phyloP scores from a whole-genome alignment of 805 yeast species.

The Teunomyces pallodes region DNA sequence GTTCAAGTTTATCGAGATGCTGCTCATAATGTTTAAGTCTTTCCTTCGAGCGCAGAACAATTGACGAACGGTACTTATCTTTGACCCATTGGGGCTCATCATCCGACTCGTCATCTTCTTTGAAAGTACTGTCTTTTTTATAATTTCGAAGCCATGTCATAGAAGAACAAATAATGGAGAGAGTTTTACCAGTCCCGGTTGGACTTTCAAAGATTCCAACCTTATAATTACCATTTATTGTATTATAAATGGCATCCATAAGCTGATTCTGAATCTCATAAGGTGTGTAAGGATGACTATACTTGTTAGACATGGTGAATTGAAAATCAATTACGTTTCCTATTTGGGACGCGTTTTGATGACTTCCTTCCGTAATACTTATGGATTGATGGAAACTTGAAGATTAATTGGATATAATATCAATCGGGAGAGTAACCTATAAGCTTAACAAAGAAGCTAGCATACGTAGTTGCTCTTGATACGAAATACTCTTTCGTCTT shows the following conservation, averaged over 20 bases:
- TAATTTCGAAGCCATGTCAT: conserved; percentile 75
- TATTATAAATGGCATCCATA: conserved; percentile 71
- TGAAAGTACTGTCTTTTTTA: conserved; percentile 24
- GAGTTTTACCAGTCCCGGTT: conserved; percentile 92
- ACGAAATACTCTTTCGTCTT: not conserved
- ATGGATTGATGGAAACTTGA: too few relatives aligned
- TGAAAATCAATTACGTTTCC: not conserved
- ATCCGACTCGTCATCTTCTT: conserved; percentile 29
- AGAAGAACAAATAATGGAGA: conserved; percentile 80
- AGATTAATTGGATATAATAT: too few relatives aligned
- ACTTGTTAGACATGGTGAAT: conserved; percentile 18
- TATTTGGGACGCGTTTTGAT: conserved; percentile 3
- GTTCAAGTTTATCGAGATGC: conserved; percentile 35
- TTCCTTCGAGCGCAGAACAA: conserved; percentile 24
- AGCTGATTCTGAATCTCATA: conserved; percentile 74
- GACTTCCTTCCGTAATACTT: not conserved
- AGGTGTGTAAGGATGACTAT: conserved; percentile 78
- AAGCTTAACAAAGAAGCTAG: too few relatives aligned
- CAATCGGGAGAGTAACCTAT: too few relatives aligned
- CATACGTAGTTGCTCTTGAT: not conserved
- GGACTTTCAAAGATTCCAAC: conserved; percentile 89
- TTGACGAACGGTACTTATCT: conserved; percentile 31
- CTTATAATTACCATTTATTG: conserved; percentile 53
- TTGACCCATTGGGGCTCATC: conserved; percentile 74
- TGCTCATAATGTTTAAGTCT: conserved; percentile 39